Conservation (phyloP, 1,139 yeast species). For the Debaryomyces psychrophilus region DNA sequence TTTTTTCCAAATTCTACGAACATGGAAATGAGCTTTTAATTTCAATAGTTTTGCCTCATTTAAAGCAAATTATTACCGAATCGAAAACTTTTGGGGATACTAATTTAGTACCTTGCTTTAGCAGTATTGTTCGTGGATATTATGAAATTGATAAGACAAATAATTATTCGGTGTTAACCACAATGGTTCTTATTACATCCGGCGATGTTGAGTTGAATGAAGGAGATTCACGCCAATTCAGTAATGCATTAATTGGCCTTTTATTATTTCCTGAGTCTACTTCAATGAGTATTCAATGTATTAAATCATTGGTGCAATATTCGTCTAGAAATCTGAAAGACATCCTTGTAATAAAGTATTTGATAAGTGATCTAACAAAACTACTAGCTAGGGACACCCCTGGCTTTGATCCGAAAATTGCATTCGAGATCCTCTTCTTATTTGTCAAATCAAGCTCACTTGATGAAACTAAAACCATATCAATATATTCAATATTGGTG, state of each 20-base stretch:
- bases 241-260: slow-evolving; percentile 39
- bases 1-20: slow-evolving; percentile 63
- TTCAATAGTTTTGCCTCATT: slow-evolving; percentile 57
- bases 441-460: slow-evolving; percentile 41
- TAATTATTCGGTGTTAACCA: slow-evolving; percentile 55
- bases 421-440: slow-evolving; percentile 57
- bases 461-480: slow-evolving; percentile 29
- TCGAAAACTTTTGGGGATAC: slow-evolving; percentile 27
- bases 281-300: slow-evolving; percentile 57
- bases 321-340: slow-evolving; percentile 28
- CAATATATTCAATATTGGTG: slow-evolving; percentile 47
- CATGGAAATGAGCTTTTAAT: slow-evolving; percentile 49
- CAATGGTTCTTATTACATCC: slow-evolving; percentile 62
- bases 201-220: slow-evolving; percentile 46
- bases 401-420: slow-evolving; percentile 40
- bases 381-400: slow-evolving; percentile 21
- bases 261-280: slow-evolving; percentile 34
- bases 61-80: slow-evolving; percentile 52
- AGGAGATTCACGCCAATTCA: slow-evolving; percentile 33
- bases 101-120: slow-evolving; percentile 41
- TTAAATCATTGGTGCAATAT: slow-evolving; percentile 56
- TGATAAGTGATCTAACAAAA: slow-evolving; percentile 35
- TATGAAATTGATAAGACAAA: slow-evolving; percentile 27
- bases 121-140: slow-evolving; percentile 33
- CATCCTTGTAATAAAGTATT: slow-evolving; percentile 31